Base-by-base conservation (phyloP, 2,329 filamentous ascomycete species). In the Neonectria neomacrospora region DNA sequence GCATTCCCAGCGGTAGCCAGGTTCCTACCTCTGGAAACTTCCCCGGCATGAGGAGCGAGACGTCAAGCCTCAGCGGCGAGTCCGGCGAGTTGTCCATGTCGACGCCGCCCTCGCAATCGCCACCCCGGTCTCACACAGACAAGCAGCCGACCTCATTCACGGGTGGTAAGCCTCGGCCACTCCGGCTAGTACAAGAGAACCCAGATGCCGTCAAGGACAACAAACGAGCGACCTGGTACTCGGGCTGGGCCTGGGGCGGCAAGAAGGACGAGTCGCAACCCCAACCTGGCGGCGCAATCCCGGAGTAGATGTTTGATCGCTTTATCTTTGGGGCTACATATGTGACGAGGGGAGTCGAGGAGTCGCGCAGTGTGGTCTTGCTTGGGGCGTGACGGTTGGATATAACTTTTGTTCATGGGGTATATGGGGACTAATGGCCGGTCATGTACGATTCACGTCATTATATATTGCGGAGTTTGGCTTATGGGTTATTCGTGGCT, bases 151-250 rank as follows among this genome's bases (percentile, higher is more conserved):
- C 85, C 23, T 73, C 71, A 2, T 87, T 86, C 66, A 80, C 87
- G 59, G 86, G 86, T 4, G 88, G 88, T 47, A 96, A 96, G 79
- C 89, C 96, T 62, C 87, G 94, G 37, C 95, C 95, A 7, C 82
- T 99, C 68, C 86, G 95, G 16, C 84, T 99, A 30, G 94, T 98
- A 50, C 92, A 96, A 79, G 93, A 97, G 80, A 90, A 90, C 68
- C 77, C 80, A 22, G 86, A 87, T 54, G 75, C 75, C 2, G 79
- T 82, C 64, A 82, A 83, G 71, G 75, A 79, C 57, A 85, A 85
- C 72, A 90, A 90, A 80, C 81, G 89, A 51, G 81, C 83, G 20
- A 90, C 87, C 76, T 91, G 89, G 89, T 79, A 79, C 64, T 85
- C 90, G 61, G 87, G 87, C 12, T 90, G 88, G 87, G 79, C 77